Evolutionary conservation across 805 yeast genomes (phyloP), one percentile per base, ranked within the genome.

Genomic region (Candida peoriensis): DNA sequence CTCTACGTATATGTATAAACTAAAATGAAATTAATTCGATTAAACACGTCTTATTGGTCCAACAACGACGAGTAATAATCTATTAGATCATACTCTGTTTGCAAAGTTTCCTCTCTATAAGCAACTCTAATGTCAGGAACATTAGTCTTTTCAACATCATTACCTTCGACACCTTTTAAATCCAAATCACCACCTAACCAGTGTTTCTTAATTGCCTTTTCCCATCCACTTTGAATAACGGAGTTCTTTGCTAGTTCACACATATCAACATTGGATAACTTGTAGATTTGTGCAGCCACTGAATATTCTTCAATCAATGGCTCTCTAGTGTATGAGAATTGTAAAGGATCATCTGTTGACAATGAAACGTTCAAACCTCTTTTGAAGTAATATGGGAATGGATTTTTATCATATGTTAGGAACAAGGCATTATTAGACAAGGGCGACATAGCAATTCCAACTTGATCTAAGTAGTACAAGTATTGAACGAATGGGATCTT

Each of bases 401-500:
- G 99, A 58, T 93, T 93, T 66, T 94, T 94, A 55, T 93, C 98
- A 56, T 93, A 94, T 2, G 96, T 86, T 61, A 93, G 70, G 57
- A 93, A 93, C 52, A 93, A 70, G 0, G 99, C 99, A 60, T 93
- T 93, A 64, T 94, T 93, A 5, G 96, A 87, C 48, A 93, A 65
- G 29, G 99, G 99, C 2, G 97, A 89, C 98, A 93, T 90, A 13
- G 99, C 99, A 56, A 93, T 74, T 23, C 96, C 97, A 50, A 94
- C 78, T 63, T 94, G 98, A 54, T 93, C 96, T 58, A 93, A 66
- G 55, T 88, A 93, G 66, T 78, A 93, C 44, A 93, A 64, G 58
- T 93, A 93, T 61, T 93, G 99, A 44, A 94, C 80, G 58, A 85
- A 88, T 32, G 99, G 98, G 36, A 94, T 74, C 59, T 93, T 93